Evolutionary conservation across 2,329 filamentous ascomycete genomes (phyloP).

Genomic region (Waltergamsia citrina): DNA sequence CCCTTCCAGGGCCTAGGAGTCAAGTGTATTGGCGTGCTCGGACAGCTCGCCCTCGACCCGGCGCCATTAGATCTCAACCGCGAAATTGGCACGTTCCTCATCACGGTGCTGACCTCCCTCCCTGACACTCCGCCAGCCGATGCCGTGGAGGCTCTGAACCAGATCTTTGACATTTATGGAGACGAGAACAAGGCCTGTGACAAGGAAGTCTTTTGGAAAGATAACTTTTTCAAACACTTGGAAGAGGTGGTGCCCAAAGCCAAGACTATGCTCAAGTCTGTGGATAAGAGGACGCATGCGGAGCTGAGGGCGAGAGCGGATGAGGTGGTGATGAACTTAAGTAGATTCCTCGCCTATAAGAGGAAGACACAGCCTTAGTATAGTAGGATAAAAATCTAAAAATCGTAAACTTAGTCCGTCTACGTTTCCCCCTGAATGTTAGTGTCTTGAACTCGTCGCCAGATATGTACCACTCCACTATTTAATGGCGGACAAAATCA

Average conservation of each 20-base stretch:
- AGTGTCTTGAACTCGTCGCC: too few relatives aligned
- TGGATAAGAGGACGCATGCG: conserved; percentile 48
- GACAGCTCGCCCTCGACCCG: conserved; percentile 49
- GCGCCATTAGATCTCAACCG: conserved; percentile 45
- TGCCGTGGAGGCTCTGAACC: conserved; percentile 54
- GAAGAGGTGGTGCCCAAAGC: conserved; percentile 43
- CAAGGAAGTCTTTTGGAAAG: conserved; percentile 53
- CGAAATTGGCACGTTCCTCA: conserved; percentile 53
- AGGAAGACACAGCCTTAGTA: conserved; percentile 38
- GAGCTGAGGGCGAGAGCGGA: conserved; percentile 52
- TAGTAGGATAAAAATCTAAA: conserved; percentile 3
- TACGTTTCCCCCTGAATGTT: too few relatives aligned
- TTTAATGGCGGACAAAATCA: too few relatives aligned
- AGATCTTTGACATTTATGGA: conserved; percentile 58
- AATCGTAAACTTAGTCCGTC: too few relatives aligned
- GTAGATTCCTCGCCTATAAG: conserved; percentile 56
- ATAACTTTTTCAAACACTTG: conserved; percentile 49
- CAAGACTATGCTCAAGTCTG: conserved; percentile 45
- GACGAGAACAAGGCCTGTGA: conserved; percentile 51
- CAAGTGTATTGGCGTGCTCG: conserved; percentile 58
- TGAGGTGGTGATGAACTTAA: conserved; percentile 51
- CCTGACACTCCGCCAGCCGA: conserved; percentile 47
- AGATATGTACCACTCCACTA: too few relatives aligned
- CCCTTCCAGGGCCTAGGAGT: conserved; percentile 54
- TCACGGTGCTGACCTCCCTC: conserved; percentile 41